Evolutionary conservation across 495 filamentous ascomycete genomes (phyloP), one percentile per base, ranked within the genome.

Genomic region (Podospora comata): DNA sequence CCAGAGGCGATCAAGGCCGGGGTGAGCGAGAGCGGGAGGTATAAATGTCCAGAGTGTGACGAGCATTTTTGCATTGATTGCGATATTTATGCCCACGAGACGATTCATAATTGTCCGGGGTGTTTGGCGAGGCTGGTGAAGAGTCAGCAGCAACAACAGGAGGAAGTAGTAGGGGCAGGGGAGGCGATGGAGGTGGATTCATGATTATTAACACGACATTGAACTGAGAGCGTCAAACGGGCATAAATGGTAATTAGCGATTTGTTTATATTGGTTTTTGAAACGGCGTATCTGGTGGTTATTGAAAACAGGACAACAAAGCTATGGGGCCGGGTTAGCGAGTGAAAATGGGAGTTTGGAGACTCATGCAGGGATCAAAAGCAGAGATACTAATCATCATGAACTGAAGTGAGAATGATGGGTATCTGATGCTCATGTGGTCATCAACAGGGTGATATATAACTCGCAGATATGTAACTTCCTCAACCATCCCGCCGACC

Each of bases 31-130:
- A 96, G 91, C 75, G 89, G 89, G 62, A 84, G 95, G 66, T 99
- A 99, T 75, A 89, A 90, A 68, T 99, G 95, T 77, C 86, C 88
- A 68, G 89, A 86, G 44, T 99, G 95, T 76, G 77, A 83, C 5
- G 90, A 91, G 62, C 92, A 96, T 77, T 99, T 98, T 74, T 99
- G 95, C 83, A 94, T 98, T 71, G 96, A 98, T 76, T 99, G 96
- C 75, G 96, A 98, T 79, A 85, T 97, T 5, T 98, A 92, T 79
- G 90, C 90, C 26, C 95, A 99, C 79, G 92, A 97, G 79, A 87
- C 92, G 4, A 84, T 97, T 56, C 94, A 99, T 77, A 97, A 97
- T 75, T 99, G 95, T 72, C 94, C 95, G 16, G 93, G 93, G 0
- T 99, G 95, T 76, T 91, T 48, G 7, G 15, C 5, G 39, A 5